Percentiles rank a stretch among this genome's conserved stretches.
Conservation (phyloP, 192 early-diverging fungal species). For the Allomyces javanicus region DNA sequence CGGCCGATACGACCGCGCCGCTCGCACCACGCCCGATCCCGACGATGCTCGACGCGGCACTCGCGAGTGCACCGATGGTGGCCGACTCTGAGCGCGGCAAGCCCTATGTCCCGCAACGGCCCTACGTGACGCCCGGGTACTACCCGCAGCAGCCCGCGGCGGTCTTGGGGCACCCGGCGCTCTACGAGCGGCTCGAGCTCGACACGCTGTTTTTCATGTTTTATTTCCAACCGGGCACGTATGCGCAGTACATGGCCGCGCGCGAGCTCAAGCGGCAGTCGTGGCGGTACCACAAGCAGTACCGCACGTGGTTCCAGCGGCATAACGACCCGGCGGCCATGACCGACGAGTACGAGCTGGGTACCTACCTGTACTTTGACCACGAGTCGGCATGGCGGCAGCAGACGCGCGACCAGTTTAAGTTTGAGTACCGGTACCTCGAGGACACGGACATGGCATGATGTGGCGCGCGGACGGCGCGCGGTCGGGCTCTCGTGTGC, state of each 20-base stretch:
- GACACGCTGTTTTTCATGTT: slow-evolving; percentile 96
- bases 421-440: slow-evolving; percentile 76
- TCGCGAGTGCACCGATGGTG: neutral
- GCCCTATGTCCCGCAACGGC: slow-evolving; percentile 49
- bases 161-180: slow-evolving; percentile 59
- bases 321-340: slow-evolving; percentile 89
- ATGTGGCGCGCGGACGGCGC: slow-evolving; percentile 1
- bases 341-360: slow-evolving; percentile 92
- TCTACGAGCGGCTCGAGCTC: slow-evolving; percentile 80
- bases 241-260: slow-evolving; percentile 89
- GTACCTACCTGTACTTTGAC: slow-evolving; percentile 97
- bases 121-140: slow-evolving; percentile 69
- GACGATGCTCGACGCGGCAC: neutral
- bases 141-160: slow-evolving; percentile 68
- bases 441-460: slow-evolving; percentile 59
- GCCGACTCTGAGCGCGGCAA: slow-evolving; percentile 20
- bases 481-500: neutral
- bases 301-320: slow-evolving; percentile 95
- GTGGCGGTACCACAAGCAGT: slow-evolving; percentile 98
- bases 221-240: slow-evolving; percentile 91
- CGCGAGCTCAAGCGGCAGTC: slow-evolving; percentile 87
- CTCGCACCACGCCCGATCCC: too few relatives aligned
- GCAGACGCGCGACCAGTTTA: slow-evolving; percentile 86
- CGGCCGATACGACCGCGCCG: too few relatives aligned
- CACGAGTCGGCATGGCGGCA: slow-evolving; percentile 95